Evolutionary conservation across 2,329 filamentous ascomycete genomes (phyloP), one percentile per base, ranked within the genome.

Genomic region (Rutstroemia sp.): DNA sequence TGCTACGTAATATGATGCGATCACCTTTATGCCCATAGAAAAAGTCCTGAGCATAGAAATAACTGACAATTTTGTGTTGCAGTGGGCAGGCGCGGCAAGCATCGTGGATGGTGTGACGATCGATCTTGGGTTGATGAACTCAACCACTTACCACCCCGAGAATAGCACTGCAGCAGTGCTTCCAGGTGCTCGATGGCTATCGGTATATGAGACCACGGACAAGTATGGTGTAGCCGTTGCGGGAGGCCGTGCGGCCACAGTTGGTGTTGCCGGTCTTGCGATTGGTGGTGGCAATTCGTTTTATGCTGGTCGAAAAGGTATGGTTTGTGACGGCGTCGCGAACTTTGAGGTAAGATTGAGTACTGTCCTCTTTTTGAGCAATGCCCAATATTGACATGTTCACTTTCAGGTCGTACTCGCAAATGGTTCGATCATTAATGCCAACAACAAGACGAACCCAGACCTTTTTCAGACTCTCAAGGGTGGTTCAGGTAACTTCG

Each of bases 401-500:
- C 58, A 57, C 19, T 60, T 58, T 27, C 51, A 63, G 23, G 37
- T 63, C 10, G 72, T 77, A 1, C 68, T 73, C 8, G 73, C 73
- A 0, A 77, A 80, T 55, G 79, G 79, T 66, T 75, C 78, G 58
- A 69, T 81, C 6, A 66, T 73, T 2, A 69, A 62, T 0, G 69
- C 72, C 69, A 78, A 74, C 2, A 65, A 72, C 12, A 64, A 62
- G 0, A 48, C 54, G 9, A 69, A 82, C 58, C 59, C 72, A 0
- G 79, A 82, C 51, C 70, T 85, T 9, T 82, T 72, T 67, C 73
- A 71, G 61, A 79, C 76, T 0, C 73, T 83, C 4, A 76, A 77
- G 52, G 81, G 80, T 6, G 80, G 81, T n/a, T 39, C 37, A 10
- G 6, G 23, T 21, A 49, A 18, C 8, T 41, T 77, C 58, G 80